Percentiles rank a stretch among this genome's conserved stretches.
phyloP scores from a whole-genome alignment of 2,329 filamentous ascomycete species.

The Diplocarpon mali region DNA sequence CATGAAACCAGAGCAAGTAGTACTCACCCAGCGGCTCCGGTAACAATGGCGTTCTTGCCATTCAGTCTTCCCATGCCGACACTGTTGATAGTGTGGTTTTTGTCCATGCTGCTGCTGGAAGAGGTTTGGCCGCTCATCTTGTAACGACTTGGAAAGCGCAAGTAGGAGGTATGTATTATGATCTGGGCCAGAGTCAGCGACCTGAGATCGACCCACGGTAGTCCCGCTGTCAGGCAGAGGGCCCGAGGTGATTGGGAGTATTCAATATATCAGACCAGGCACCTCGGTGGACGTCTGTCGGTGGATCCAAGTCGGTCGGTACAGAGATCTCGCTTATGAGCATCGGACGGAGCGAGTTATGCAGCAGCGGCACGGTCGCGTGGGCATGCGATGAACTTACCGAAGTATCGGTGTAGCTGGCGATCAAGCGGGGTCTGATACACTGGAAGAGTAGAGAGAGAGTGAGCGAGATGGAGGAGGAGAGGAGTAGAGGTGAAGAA shows the following conservation, averaged over 20 bases:
- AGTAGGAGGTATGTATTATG: too few species aligned
- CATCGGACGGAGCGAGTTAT: slow-evolving; percentile 2
- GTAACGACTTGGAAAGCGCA: neutral
- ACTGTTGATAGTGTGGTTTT: slow-evolving; percentile 26
- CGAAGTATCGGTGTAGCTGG: too few species aligned
- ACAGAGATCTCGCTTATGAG: slow-evolving; percentile 16
- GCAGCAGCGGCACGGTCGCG: slow-evolving; percentile 3
- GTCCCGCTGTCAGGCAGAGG: too few species aligned
- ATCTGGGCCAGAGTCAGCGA: too few species aligned
- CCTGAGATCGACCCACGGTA: too few species aligned
- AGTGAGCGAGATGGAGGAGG: neutral
- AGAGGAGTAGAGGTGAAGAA: neutral
- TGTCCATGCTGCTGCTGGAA: slow-evolving; percentile 13
- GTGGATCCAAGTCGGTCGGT: too few species aligned
- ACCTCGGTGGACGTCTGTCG: too few species aligned
- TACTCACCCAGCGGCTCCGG: slow-evolving; percentile 57
- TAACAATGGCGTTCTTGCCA: slow-evolving; percentile 41
- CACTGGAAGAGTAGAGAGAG: neutral
- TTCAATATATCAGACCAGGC: too few species aligned
- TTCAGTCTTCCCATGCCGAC: slow-evolving; percentile 27
- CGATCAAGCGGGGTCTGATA: slow-evolving; percentile 10
- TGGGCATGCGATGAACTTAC: slow-evolving; percentile 10
- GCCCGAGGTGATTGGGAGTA: too few species aligned
- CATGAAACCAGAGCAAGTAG: slow-evolving; percentile 3
- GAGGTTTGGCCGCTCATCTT: slow-evolving; percentile 12